phyloP scores from a whole-genome alignment of 225 moss, liverwort and hornwort genomes.

The Antitrichia curtipendula region DNA sequence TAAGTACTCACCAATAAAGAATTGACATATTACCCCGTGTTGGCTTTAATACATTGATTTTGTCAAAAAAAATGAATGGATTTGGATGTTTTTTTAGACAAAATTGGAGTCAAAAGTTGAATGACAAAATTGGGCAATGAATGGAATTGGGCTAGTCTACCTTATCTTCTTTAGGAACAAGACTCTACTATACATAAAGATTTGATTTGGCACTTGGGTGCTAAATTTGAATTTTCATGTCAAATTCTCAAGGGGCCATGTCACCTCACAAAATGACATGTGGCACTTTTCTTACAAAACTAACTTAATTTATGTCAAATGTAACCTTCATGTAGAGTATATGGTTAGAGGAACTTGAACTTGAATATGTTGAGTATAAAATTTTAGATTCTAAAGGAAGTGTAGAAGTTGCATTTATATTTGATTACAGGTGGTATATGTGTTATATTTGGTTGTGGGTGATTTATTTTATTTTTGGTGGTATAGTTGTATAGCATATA shows the following conservation, averaged over 20 bases:
- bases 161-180: not conserved
- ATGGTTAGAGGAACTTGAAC: not conserved
- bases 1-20: too few relatives aligned
- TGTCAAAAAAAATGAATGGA: too few relatives aligned
- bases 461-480: not conserved
- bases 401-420: rapidly evolving
- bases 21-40: too few relatives aligned
- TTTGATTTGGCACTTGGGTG: not conserved
- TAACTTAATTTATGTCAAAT: not conserved
- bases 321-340: rapidly evolving
- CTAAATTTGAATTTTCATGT: not conserved
- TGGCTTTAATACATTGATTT: too few relatives aligned
- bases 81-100: too few relatives aligned
- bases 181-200: not conserved
- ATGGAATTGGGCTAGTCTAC: too few relatives aligned
- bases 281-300: not conserved
- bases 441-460: not conserved
- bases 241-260: rapidly evolving
- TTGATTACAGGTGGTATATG: not conserved
- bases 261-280: not conserved
- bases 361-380: rapidly evolving
- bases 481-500: rapidly evolving
- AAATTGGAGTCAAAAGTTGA: too few relatives aligned
- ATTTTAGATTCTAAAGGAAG: rapidly evolving
- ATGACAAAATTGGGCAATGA: too few relatives aligned